Base-by-base conservation (phyloP, 1,284 basidiomycete genomes). In the Cutaneotrichosporon curvatum region DNA sequence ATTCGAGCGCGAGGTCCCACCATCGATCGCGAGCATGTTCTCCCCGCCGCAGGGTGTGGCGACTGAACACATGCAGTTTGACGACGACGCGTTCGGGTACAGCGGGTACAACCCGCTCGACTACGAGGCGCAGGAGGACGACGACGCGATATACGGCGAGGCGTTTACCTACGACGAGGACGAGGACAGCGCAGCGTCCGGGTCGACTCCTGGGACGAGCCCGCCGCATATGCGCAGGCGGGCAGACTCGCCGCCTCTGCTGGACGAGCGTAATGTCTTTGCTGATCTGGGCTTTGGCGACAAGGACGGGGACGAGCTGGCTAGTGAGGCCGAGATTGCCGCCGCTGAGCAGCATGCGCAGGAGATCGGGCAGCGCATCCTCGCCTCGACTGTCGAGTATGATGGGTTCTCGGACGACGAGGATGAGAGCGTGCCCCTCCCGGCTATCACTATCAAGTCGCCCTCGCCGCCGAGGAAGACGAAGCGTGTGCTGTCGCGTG, bases 61-160 rank as follows among this genome's bases (percentile, higher is more conserved):
- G 25, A 28, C 25, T 7, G 25, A 28, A 12, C 25, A 28, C 25
- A 28, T 28, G 4, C 33, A 33, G 20, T 44, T 44, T 14, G 47
- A 44, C 19, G 47, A 48, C 42, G 47, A 63, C 22, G 58, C 55
- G 18, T 67, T 57, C 40, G 63, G 59, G 9, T 66, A 61, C 47
- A 57, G 51, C 40, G 63, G 59, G 9, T 66, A 61, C 47, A 57
- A 50, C 18, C 63, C 61, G 7, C 47, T 66, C 6, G 64, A 65
- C 41, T 68, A 69, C 42, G 67, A 69, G 41, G 56, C 52, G 8
- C 58, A 63, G 45, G 58, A 53, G 39, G 59, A 58, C 19, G 66
- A 68, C n/a, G 66, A 68, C 48, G 52, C 58, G 33, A 34, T 39
- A 16, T 37, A 37, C 19, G 42, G 22, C 34, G 32, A 42, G 32